Evolutionary conservation across 2,329 filamentous ascomycete species (phyloP).

Genomic region (Fusarium domesticum): DNA sequence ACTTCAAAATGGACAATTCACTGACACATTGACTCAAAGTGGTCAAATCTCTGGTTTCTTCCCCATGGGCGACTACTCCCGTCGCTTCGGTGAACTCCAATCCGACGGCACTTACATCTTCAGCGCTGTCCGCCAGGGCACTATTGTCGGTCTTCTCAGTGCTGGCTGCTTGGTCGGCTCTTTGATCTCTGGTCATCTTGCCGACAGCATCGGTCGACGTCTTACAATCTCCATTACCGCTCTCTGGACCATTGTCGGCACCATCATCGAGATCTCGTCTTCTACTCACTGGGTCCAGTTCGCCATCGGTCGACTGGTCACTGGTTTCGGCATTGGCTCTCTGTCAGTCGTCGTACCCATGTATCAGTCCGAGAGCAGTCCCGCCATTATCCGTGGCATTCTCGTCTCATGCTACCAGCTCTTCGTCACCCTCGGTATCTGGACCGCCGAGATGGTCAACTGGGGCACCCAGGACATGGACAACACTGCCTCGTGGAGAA

Average conservation of each 20-base stretch:
- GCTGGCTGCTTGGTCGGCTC: slow-evolving; percentile 59
- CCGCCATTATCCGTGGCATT: slow-evolving; percentile 61
- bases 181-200: slow-evolving; percentile 56
- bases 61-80: slow-evolving; percentile 54
- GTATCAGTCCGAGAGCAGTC: slow-evolving; percentile 66
- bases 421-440: slow-evolving; percentile 67
- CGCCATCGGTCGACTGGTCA: slow-evolving; percentile 62
- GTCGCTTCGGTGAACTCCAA: slow-evolving; percentile 49
- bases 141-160: slow-evolving; percentile 59
- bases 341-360: slow-evolving; percentile 64
- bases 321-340: slow-evolving; percentile 62
- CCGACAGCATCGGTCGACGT: slow-evolving; percentile 60
- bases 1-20: not conserved
- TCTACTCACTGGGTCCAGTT: slow-evolving; percentile 59
- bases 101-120: slow-evolving; percentile 45
- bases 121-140: slow-evolving; percentile 57
- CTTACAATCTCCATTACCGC: slow-evolving; percentile 61
- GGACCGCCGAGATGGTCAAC: slow-evolving; percentile 56
- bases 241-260: slow-evolving; percentile 62
- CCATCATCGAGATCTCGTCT: slow-evolving; percentile 61
- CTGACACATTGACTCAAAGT: slow-evolving; percentile 30
- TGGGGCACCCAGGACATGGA: slow-evolving; percentile 52
- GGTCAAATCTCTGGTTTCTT: slow-evolving; percentile 63
- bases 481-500: slow-evolving; percentile 57
- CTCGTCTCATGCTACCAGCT: slow-evolving; percentile 66